phyloP scores from a whole-genome alignment of 331 rosid genomes.

The Erythrophleum ivorense region DNA sequence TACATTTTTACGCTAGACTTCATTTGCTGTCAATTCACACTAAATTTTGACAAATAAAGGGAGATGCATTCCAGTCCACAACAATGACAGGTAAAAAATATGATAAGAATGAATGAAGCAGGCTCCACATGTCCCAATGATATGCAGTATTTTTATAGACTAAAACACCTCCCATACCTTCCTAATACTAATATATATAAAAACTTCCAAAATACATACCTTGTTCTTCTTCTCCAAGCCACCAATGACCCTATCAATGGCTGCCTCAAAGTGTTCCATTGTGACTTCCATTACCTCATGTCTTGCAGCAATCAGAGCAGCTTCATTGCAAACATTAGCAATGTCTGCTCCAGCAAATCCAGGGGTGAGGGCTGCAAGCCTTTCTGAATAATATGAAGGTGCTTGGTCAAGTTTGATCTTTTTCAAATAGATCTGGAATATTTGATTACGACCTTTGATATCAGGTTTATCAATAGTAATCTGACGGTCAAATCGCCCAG shows the following conservation, averaged over 20 bases:
- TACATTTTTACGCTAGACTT: neutral
- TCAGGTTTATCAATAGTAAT: slow-evolving; percentile 82
- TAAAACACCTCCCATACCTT: slow-evolving; percentile 10
- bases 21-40: neutral
- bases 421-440: slow-evolving; percentile 81
- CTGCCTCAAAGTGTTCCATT: slow-evolving; percentile 83
- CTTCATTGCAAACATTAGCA: slow-evolving; percentile 98
- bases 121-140: slow-evolving; percentile 20
- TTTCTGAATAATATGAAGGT: slow-evolving; percentile 82
- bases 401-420: slow-evolving; percentile 82
- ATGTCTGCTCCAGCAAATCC: slow-evolving; percentile 99
- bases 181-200: neutral
- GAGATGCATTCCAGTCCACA: neutral
- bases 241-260: slow-evolving; percentile 92
- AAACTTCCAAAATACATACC: slow-evolving; percentile 47
- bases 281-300: slow-evolving; percentile 58
- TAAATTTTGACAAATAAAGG: neutral
- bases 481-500: slow-evolving; percentile 95
- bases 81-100: neutral
- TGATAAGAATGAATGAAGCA: neutral
- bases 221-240: slow-evolving; percentile 94
- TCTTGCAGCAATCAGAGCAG: slow-evolving; percentile 95
- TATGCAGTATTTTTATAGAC: neutral
- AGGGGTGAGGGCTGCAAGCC: slow-evolving; percentile 96
- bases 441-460: slow-evolving; percentile 87